Percentiles rank a stretch among this genome's conserved stretches.
phyloP scores from a whole-genome alignment of 768 basidiomycete species.

The Leccinum incarnatum region DNA sequence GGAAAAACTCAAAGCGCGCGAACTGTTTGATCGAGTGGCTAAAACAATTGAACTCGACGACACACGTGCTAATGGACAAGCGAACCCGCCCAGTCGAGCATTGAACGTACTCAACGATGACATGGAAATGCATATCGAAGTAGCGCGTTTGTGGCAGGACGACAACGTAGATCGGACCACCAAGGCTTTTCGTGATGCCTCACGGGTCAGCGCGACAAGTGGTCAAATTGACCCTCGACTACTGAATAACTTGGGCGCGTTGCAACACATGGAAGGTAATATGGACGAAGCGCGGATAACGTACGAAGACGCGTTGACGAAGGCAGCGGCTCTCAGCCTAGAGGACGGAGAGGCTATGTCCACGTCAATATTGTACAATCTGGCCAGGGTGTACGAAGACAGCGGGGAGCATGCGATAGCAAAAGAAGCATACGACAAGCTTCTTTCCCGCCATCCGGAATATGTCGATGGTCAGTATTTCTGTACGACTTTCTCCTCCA shows the following conservation, averaged over 20 bases:
- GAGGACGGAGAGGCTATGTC: slow-evolving; percentile 66
- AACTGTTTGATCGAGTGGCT: slow-evolving; percentile 73
- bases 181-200: slow-evolving; percentile 71
- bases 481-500: background rate
- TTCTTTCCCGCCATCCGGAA: slow-evolving; percentile 89
- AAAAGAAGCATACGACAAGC: slow-evolving; percentile 82
- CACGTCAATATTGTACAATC: slow-evolving; percentile 86
- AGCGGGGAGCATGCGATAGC: slow-evolving; percentile 70
- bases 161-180: slow-evolving; percentile 73
- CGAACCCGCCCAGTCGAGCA: slow-evolving; percentile 29
- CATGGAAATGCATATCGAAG: slow-evolving; percentile 85
- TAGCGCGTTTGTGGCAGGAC: slow-evolving; percentile 85
- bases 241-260: slow-evolving; percentile 75
- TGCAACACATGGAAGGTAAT: slow-evolving; percentile 61
- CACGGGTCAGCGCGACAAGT: slow-evolving; percentile 54
- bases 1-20: slow-evolving; percentile 72
- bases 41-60: slow-evolving; percentile 70
- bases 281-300: slow-evolving; percentile 52
- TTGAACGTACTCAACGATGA: slow-evolving; percentile 68
- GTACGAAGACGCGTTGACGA: slow-evolving; percentile 75
- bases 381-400: slow-evolving; percentile 90
- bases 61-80: slow-evolving; percentile 42
- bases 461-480: slow-evolving; percentile 82
- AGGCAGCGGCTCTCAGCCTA: slow-evolving; percentile 43
- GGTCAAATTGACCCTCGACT: slow-evolving; percentile 61